Base-by-base conservation (phyloP, 768 basidiomycete species). In the Hericium rajendrae region DNA sequence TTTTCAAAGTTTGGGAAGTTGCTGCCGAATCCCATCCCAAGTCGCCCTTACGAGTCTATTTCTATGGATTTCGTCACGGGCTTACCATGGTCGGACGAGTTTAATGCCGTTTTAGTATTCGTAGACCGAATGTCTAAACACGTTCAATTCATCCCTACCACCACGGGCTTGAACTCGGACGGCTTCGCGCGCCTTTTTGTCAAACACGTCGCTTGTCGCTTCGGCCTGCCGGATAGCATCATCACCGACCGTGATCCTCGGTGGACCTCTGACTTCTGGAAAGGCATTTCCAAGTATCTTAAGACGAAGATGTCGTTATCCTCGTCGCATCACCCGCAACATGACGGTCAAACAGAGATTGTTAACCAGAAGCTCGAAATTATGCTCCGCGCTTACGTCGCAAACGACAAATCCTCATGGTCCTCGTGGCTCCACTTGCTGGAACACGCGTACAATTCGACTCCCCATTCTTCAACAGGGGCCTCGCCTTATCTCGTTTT, bases 91-190 rank as follows among this genome's bases (percentile, higher is more conserved):
- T 53, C 39, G 4, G 15, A 58, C 1, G 59, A 43, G 1, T 59
- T 1, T 56, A 48, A 15, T 56, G 46, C 51, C n/a, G 40, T 3
- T 59, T 51, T 41, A 48, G 55, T 3, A 37, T 49, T n/a, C 20
- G 60, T 60, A 2, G 57, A 62, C 53, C 48, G 61, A 11, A 52
- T 71, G 16, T 67, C 69, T 28, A 74, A 74, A 55, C 59, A 58
- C 32, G 58, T n/a, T n/a, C n/a, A n/a, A n/a, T n/a, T n/a, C n/a
- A n/a, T n/a, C n/a, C n/a, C n/a, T n/a, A n/a, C n/a, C n/a, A n/a
- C n/a, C n/a, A n/a, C n/a, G n/a, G n/a, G n/a, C n/a, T n/a, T n/a
- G n/a, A n/a, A n/a, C n/a, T n/a, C n/a, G n/a, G n/a, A n/a, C n/a
- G n/a, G n/a, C n/a, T n/a, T n/a, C n/a, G n/a, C n/a, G n/a, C n/a